Conservation (phyloP, 176 grass and related monocot species). For the Carex parvula region DNA sequence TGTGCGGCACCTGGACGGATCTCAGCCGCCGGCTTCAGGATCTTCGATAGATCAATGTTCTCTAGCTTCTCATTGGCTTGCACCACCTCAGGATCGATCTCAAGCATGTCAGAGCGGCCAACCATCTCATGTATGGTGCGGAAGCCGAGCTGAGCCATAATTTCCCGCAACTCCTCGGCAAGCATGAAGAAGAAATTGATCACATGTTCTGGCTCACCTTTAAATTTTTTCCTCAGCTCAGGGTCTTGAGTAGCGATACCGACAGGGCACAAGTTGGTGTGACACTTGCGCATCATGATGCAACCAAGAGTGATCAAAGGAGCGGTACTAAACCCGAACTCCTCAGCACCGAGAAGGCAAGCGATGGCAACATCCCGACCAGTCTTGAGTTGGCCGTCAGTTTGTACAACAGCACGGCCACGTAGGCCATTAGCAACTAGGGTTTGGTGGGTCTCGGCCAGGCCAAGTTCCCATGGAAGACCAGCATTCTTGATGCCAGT, state of each 20-base stretch:
- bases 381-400: slow-evolving; percentile 97
- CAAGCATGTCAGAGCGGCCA: slow-evolving; percentile 95
- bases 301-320: slow-evolving; percentile 97
- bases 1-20: slow-evolving; percentile 70
- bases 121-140: slow-evolving; percentile 79
- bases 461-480: slow-evolving; percentile 98
- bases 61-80: slow-evolving; percentile 86
- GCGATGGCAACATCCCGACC: slow-evolving; percentile 96
- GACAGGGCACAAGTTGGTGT: slow-evolving; percentile 93
- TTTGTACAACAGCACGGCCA: slow-evolving; percentile 89
- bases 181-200: slow-evolving; percentile 99
- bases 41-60: slow-evolving; percentile 86
- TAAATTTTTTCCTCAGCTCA: slow-evolving; percentile 90
- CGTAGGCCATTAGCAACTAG: slow-evolving; percentile 88
- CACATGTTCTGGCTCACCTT: slow-evolving; percentile 95
- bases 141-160: slow-evolving; percentile 85
- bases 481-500: slow-evolving; percentile 99
- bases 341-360: slow-evolving; percentile 92
- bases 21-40: slow-evolving; percentile 80
- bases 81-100: slow-evolving; percentile 80
- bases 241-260: slow-evolving; percentile 99
- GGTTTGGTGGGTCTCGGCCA: slow-evolving; percentile 98
- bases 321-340: slow-evolving; percentile 98
- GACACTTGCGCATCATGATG: slow-evolving; percentile 99
- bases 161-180: slow-evolving; percentile 96